phyloP scores from a whole-genome alignment of 2,329 filamentous ascomycete genomes.

The Colletotrichum abscissum region DNA sequence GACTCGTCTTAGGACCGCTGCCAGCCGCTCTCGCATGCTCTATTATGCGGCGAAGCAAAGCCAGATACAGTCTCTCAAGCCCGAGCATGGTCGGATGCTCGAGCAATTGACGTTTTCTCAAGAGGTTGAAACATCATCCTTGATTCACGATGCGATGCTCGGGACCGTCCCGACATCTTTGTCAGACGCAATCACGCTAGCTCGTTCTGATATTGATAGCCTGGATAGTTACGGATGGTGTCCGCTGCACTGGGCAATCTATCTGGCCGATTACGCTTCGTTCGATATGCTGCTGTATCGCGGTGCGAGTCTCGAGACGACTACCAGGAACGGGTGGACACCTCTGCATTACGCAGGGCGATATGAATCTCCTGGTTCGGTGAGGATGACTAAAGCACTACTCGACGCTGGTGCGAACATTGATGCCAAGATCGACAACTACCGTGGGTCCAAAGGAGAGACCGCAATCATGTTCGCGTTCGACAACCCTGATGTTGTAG shows the following conservation, averaged over 20 bases:
- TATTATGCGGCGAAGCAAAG: slow-evolving; percentile 4
- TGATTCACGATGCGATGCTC: slow-evolving; percentile 11
- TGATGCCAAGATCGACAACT: neutral
- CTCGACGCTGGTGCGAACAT: neutral
- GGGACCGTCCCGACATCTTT: neutral
- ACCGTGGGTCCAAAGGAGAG: neutral
- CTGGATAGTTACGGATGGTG: slow-evolving; percentile 8
- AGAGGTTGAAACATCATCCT: slow-evolving; percentile 1
- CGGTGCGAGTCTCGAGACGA: neutral
- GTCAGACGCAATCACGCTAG: slow-evolving; percentile 3
- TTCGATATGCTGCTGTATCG: neutral
- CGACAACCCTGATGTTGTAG: slow-evolving; percentile 8
- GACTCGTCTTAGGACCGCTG: neutral
- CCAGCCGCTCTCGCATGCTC: slow-evolving; percentile 1
- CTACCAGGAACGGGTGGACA: slow-evolving; percentile 1
- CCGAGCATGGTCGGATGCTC: slow-evolving; percentile 4
- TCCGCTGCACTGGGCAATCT: slow-evolving; percentile 14
- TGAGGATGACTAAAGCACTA: slow-evolving; percentile 1
- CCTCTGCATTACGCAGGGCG: slow-evolving; percentile 15
- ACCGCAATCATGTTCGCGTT: slow-evolving; percentile 17
- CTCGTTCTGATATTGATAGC: slow-evolving; percentile 10
- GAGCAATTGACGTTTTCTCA: neutral
- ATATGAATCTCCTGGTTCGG: neutral
- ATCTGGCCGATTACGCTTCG: slow-evolving; percentile 1
- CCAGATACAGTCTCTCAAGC: slow-evolving; percentile 6